A percentile compares a stretch with the other conserved stretches of the same genome.
Evolutionary conservation across 345 rosid genomes (phyloP).

Genomic region (Eucalyptus virginea): DNA sequence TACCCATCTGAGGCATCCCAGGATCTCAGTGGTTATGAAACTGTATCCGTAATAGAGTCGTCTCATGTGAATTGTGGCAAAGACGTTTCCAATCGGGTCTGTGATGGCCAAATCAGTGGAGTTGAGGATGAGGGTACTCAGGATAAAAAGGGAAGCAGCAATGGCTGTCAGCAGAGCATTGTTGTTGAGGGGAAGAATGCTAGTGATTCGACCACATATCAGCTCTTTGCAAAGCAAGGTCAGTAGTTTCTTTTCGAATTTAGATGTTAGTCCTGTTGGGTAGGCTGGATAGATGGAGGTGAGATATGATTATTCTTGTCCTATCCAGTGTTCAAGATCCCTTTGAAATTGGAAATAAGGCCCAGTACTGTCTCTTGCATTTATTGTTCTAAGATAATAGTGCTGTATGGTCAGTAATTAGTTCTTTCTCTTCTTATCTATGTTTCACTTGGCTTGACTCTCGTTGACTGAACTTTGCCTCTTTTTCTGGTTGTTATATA

Average conservation of each 20-base stretch:
- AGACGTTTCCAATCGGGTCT: not conserved
- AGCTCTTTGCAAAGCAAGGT: conserved; percentile 8
- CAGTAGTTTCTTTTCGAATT: not conserved
- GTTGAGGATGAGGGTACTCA: not conserved
- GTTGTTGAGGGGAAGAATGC: not conserved
- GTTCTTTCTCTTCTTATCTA: not conserved
- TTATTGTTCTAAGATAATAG: not conserved
- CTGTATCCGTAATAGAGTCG: not conserved
- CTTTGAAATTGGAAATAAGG: not conserved
- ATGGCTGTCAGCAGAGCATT: not conserved
- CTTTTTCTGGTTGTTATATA: not conserved
- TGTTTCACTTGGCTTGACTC: not conserved
- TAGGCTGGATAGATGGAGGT: not conserved
- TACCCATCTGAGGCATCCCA: not conserved
- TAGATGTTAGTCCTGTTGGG: not conserved
- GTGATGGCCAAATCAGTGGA: not conserved
- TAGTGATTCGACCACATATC: not conserved
- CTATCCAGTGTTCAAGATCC: not conserved
- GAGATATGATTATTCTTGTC: not conserved
- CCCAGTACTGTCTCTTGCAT: not conserved
- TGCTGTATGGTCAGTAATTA: not conserved
- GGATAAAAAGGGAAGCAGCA: not conserved
- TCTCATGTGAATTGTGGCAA: not conserved
- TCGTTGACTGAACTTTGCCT: not conserved
- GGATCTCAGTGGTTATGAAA: not conserved